Conservation (phyloP, 768 basidiomycete species). For the Podaxis sp. region DNA sequence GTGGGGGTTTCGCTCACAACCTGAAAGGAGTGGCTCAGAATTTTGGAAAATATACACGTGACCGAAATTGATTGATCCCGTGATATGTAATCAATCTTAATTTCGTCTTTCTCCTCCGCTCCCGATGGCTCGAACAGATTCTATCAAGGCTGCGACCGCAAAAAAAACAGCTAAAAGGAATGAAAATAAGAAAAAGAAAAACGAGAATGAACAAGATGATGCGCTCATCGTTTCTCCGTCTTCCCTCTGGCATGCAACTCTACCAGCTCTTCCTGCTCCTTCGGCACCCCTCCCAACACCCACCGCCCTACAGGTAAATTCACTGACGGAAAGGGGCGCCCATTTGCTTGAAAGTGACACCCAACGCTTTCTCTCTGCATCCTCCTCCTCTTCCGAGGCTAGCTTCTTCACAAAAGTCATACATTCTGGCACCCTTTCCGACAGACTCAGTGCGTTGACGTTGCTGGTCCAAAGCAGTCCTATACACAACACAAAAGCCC, state of each 20-base stretch:
- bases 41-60: slow-evolving; percentile 6
- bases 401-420: slow-evolving; percentile 85
- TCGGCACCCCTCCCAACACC: slow-evolving; percentile 30
- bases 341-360: slow-evolving; percentile 44
- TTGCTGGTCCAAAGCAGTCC: slow-evolving; percentile 88
- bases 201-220: slow-evolving; percentile 1
- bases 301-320: slow-evolving; percentile 43
- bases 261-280: slow-evolving; percentile 39
- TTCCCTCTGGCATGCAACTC: slow-evolving; percentile 56
- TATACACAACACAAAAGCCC: slow-evolving; percentile 77
- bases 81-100: neutral
- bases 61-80: neutral
- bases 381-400: slow-evolving; percentile 68
- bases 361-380: slow-evolving; percentile 45
- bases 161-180: neutral
- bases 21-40: neutral
- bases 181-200: neutral
- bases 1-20: neutral
- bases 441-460: slow-evolving; percentile 88
- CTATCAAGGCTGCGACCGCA: neutral
- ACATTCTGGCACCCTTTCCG: slow-evolving; percentile 85
- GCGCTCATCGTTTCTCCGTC: slow-evolving; percentile 35
- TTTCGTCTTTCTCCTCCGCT: neutral
- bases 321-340: slow-evolving; percentile 47
- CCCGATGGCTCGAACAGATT: slow-evolving; percentile 9